Conservation (phyloP, 129 eudicot genomes). For the Helianthus tuberosus region DNA sequence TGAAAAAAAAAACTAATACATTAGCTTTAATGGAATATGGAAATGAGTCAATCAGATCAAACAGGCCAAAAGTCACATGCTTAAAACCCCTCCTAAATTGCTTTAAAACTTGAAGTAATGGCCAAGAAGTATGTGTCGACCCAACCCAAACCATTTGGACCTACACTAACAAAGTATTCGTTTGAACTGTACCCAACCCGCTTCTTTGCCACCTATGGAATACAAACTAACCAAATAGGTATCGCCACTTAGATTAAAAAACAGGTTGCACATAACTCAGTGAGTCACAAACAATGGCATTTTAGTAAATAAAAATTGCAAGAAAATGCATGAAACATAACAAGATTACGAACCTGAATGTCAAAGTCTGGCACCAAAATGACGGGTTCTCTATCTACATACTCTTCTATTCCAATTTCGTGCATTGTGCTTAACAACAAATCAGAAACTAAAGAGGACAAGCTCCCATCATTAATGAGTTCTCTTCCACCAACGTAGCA, state of each 20-base stretch:
- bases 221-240: background rate
- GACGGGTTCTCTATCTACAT: constrained; percentile 51
- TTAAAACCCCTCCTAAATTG: background rate
- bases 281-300: background rate
- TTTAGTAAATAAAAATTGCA: background rate
- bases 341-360: constrained; percentile 77
- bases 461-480: constrained; percentile 26
- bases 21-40: background rate
- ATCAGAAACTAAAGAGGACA: constrained; percentile 33
- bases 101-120: background rate
- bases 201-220: background rate
- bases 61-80: background rate
- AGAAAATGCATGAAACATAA: background rate
- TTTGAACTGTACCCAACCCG: background rate
- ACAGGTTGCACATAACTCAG: background rate
- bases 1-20: background rate
- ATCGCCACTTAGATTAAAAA: background rate
- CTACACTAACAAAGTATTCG: background rate
- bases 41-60: constrained; percentile 9
- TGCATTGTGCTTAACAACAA: constrained; percentile 38
- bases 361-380: constrained; percentile 79
- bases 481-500: constrained; percentile 52
- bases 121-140: background rate
- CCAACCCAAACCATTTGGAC: background rate
- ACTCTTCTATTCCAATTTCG: constrained; percentile 42